These are phyloP conservation scores for Aaosphaeria arxii DNA, from an alignment of 2,329 filamentous ascomycete species.

Conservation along the genomic window DNA sequence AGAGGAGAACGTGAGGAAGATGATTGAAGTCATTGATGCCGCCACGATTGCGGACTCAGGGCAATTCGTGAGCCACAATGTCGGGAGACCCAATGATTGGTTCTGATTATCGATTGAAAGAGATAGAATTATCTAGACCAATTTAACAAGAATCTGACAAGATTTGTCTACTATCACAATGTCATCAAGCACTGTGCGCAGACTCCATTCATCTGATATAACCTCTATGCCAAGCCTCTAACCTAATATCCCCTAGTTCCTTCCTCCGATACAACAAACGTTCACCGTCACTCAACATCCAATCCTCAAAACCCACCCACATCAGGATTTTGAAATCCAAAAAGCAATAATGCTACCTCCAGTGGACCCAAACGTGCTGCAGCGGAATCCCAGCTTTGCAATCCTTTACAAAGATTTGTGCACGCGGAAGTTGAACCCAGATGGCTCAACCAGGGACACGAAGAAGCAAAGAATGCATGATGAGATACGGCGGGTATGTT, in stretches of 20 bases:
- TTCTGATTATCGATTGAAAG: no score
- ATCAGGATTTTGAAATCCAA: not conserved
- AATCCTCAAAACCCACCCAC: not conserved
- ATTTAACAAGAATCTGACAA: no score
- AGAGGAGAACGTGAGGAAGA: slow-evolving; percentile 8
- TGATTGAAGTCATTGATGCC: slow-evolving; percentile 9
- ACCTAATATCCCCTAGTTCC: not conserved
- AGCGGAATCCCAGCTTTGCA: slow-evolving; percentile 45
- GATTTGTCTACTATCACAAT: no score
- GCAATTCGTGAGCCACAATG: slow-evolving; percentile 6
- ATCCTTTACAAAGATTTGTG: slow-evolving; percentile 45
- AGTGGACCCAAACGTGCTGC: slow-evolving; percentile 33
- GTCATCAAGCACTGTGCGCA: no score
- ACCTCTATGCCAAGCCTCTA: not conserved
- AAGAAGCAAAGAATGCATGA: slow-evolving; percentile 43
- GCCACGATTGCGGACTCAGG: slow-evolving; percentile 6
- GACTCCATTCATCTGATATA: no score
- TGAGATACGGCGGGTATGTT: slow-evolving; percentile 37
- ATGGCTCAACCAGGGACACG: slow-evolving; percentile 44
- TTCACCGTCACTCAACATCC: not conserved
- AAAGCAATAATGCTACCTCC: slow-evolving; percentile 40
- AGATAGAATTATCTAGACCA: no score
- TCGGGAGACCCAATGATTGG: no score
- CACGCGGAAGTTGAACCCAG: slow-evolving; percentile 40
- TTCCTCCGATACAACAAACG: not conserved